Base-by-base conservation (phyloP, 2,329 filamentous ascomycete genomes). In the Aspergillus nomiae region DNA sequence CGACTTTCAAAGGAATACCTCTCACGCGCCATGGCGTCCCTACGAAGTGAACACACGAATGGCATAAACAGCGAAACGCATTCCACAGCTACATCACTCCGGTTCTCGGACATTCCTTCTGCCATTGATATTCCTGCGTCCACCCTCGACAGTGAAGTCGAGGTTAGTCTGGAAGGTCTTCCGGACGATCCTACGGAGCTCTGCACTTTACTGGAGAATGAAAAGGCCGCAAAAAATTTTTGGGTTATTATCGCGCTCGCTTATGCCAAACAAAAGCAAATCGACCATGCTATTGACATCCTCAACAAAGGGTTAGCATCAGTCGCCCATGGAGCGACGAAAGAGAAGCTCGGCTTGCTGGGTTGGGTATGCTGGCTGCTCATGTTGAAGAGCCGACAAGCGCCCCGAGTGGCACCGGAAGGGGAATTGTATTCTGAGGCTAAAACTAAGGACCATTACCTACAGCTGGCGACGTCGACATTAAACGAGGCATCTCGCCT, bases 191-290 rank as follows among this genome's bases (percentile, higher is more conserved):
- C 92, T 24, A 97, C 92, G 54, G 95, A 99, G 81, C 86, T 99
- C 6, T 99, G 95, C 78, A 95, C 92, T 34, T 86, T 99, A 57
- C 88, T 99, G 67, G 94, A 99, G 81, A 96, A 95, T 74, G 96
- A 99, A 78, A 89, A 90, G 73, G 94, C 93, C 19, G 90, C 92
- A 43, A 93, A 94, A 72, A 92, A 90, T 58, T 96, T 96, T 70
- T 99, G 96, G 96, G 94, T 99, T 84, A 94, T 92, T n/a, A 95
- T 98, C 69, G 92, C 96, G 48, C 85, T 98, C 63, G 94, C 94
- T 55, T 99, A 99, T 75, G 94, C 95, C 46, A 99, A 98, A 81
- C 92, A 97, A 81, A 89, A 90, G 74, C 96, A 96, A 81, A 87
- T 95, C 65, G 94, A 97, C 74, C 91, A 95, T 80, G 88, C 88